phyloP scores from a whole-genome alignment of 2,329 filamentous ascomycete species.

The Clonostachys rosea region DNA sequence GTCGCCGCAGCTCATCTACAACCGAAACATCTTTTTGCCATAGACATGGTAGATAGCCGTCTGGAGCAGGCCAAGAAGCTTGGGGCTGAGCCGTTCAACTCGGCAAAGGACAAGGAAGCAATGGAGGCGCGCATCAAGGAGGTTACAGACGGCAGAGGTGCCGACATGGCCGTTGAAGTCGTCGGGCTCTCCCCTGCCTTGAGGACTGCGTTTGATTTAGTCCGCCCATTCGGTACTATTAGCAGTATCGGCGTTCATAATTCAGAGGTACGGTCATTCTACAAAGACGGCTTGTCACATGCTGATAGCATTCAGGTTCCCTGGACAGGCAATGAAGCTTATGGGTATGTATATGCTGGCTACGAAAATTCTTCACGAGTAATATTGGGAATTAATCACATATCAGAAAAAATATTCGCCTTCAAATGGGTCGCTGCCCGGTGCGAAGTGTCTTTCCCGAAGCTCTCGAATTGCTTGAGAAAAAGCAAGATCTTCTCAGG shows the following conservation, averaged over 20 bases:
- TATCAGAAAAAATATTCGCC: conserved; percentile 57
- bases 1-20: conserved; percentile 54
- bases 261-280: conserved; percentile 40
- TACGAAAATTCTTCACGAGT: too few relatives aligned
- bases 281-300: background rate
- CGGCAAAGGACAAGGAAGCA: conserved; percentile 51
- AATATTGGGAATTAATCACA: too few relatives aligned
- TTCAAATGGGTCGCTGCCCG: conserved; percentile 75
- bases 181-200: conserved; percentile 67
- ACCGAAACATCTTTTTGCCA: conserved; percentile 71
- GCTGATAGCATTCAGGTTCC: conserved; percentile 46
- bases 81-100: conserved; percentile 82
- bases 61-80: conserved; percentile 68
- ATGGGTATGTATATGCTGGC: conserved; percentile 18
- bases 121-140: conserved; percentile 68
- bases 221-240: conserved; percentile 69
- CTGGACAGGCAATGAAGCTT: conserved; percentile 36
- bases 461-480: conserved; percentile 59
- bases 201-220: conserved; percentile 64
- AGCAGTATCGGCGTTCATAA: conserved; percentile 76
- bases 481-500: conserved; percentile 63
- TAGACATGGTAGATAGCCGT: conserved; percentile 73
- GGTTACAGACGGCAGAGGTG: conserved; percentile 74
- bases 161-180: conserved; percentile 79
- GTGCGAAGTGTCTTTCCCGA: conserved; percentile 49